Base-by-base conservation (phyloP, 1,139 yeast species). In the Sporopachydermia cereana region DNA sequence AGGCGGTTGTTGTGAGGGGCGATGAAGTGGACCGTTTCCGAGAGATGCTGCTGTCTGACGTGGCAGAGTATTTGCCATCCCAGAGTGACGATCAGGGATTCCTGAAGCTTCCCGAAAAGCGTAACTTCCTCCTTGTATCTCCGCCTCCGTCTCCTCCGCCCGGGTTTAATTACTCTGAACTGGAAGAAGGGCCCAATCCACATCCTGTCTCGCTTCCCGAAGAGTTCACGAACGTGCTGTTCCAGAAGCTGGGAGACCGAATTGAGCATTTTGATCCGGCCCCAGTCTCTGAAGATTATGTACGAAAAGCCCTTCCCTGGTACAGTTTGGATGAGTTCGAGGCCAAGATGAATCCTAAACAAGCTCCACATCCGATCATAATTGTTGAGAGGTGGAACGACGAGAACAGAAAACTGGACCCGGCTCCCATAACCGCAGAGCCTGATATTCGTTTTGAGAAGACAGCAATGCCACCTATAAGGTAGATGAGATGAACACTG, bases 131-230 rank as follows among this genome's bases (percentile, higher is more conserved):
- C 47, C 48, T 66, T 43, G 59, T 65, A 3, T 64, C 69, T 1
- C 70, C 70, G 5, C 70, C 70, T 16, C 58, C 63, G 3, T 66
- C 70, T 7, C 70, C 70, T 1, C 68, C 69, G 2, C 59, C 64
- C 2, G 69, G 54, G 29, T 66, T 66, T 48, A 63, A 64, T 47
- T 65, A 58, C 49, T 54, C 61, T 3, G 54, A 54, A 39, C 55
- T 57, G 23, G 70, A 66, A 49, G 69, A 62, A 27, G 57, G 56
- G 5, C 70, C 70, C 3, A 57, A 55, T 34, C 53, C 50, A 4
- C 39, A 48, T 22, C 24, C 51, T 16, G 39, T 34, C 7, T 12
- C 12, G 5, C 22, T 34, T 5, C 39, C 39, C 9, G 39, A 34
- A 12, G 39, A 34, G 22, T 34, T 34, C n/a, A 34, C 39, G 9